phyloP scores from a whole-genome alignment of 2,329 filamentous ascomycete genomes.

The Fusarium sp. region DNA sequence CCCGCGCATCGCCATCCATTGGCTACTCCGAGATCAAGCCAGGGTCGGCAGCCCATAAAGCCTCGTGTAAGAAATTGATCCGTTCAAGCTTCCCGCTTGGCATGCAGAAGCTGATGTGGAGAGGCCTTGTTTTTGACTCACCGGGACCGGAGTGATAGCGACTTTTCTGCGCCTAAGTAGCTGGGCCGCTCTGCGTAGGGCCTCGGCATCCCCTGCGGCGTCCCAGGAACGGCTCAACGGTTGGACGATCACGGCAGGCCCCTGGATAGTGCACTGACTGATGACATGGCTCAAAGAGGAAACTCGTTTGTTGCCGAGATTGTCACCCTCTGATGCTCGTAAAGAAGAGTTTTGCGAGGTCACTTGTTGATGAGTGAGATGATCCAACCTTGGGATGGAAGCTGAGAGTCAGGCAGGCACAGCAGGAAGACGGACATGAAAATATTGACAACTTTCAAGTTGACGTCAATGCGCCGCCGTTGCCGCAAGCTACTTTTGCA shows the following conservation, averaged over 20 bases:
- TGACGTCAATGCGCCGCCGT: neutral
- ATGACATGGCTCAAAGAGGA: neutral
- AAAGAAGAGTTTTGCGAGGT: neutral
- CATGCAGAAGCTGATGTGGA: constrained; percentile 1
- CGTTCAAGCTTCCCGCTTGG: neutral
- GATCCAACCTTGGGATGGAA: neutral
- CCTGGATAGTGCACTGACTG: neutral
- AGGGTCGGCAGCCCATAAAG: neutral
- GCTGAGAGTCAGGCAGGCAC: neutral
- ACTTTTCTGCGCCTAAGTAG: neutral
- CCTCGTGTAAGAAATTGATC: neutral
- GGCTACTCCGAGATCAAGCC: neutral
- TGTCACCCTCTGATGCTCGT: neutral
- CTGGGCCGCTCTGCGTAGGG: neutral
- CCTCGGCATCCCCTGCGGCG: neutral
- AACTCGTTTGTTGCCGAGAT: constrained; percentile 9
- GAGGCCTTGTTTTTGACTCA: neutral
- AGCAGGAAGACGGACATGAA: neutral
- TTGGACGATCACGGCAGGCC: neutral
- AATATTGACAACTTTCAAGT: neutral
- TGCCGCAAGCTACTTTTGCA: neutral
- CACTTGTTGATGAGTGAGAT: neutral
- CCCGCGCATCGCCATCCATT: constrained; percentile 2
- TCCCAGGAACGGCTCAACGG: neutral
- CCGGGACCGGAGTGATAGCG: neutral